A percentile compares a stretch with the other conserved stretches of the same genome.
These are phyloP conservation scores for Wickerhamomyces chaumierensis DNA, from an alignment of 805 yeast species.

Conservation along the genomic window DNA sequence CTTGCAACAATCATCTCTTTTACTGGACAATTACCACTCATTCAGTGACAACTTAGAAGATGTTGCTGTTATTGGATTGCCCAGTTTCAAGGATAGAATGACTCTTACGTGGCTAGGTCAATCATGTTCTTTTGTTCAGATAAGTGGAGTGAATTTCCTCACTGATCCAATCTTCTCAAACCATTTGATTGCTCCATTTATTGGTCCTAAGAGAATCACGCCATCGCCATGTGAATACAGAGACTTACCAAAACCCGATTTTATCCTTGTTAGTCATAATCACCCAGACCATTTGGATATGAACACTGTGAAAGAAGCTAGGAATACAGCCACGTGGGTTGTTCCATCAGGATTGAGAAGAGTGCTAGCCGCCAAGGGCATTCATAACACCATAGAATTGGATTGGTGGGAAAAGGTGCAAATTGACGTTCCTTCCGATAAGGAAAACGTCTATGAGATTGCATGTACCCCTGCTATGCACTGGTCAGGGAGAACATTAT, in stretches of 20 bases:
- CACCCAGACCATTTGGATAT: conserved; percentile 92
- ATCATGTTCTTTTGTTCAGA: conserved; percentile 66
- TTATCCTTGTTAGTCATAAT: conserved; percentile 79
- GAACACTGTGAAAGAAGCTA: conserved; percentile 38
- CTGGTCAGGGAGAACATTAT: conserved; percentile 84
- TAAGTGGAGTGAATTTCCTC: conserved; percentile 60
- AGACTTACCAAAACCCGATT: conserved; percentile 57
- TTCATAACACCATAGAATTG: conserved; percentile 59
- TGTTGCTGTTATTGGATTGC: conserved; percentile 13
- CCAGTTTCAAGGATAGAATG: conserved; percentile 32
- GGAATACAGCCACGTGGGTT: conserved; percentile 64
- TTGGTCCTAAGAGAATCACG: conserved; percentile 82
- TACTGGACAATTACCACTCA: conserved; percentile 2
- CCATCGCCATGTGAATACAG: conserved; percentile 59
- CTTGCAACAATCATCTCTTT: conserved; percentile 8
- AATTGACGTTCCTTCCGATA: conserved; percentile 20
- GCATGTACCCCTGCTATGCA: conserved; percentile 94
- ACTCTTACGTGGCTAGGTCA: conserved; percentile 91
- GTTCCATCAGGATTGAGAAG: conserved; percentile 73
- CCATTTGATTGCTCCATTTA: conserved; percentile 42
- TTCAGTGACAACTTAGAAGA: not conserved
- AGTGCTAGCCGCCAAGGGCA: conserved; percentile 47
- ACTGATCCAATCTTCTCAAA: conserved; percentile 79
- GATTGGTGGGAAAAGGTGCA: conserved; percentile 83
- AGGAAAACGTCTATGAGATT: conserved; percentile 51